Evolutionary conservation across 805 yeast genomes (phyloP), one percentile per base, ranked within the genome.

Genomic region (Saccharomycopsis lassenensis): DNA sequence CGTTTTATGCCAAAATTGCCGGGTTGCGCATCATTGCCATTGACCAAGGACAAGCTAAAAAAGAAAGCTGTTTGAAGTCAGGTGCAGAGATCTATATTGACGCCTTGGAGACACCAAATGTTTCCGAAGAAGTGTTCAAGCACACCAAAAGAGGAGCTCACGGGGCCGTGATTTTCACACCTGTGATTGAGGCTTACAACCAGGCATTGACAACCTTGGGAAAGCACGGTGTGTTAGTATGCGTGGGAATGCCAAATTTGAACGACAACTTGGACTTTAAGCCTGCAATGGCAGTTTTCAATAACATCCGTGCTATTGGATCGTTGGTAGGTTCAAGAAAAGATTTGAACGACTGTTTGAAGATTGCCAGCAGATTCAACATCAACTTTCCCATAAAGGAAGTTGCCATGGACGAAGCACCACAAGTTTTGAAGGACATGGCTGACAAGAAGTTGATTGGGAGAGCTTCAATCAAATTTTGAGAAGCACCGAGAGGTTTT

Each of bases 1-100:
- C 78, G 49, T 86, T 79, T 61, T 79, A 76, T 59, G 86, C 83
- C 44, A 67, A 59, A 48, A 84, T 83, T 43, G 71, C 77, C 80
- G 89, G 87, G 51, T 64, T 63, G 59, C 69, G 70, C 63, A 82
- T 77, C 31, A 48, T 78, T 24, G 85, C 71, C 47, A 76, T 79
- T 48, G 87, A 79, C 53, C 83, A 82, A 57, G 84, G 84, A 59
- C 79, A 56, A 10, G 84, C 69, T 31, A 78, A 79, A 61, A 72
- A 63, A 42, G 60, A 56, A 28, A 58, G 74, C 44, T 66, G 66
- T 56, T 61, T 64, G 52, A 49, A 55, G 7, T 61, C 75, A 41
- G 85, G 84, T 52, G 82, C 77, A 48, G 84, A 77, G 58, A 61
- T 57, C 40, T 77, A 56, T 55, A 57, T 75, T 46, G n/a, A n/a